Base-by-base conservation (phyloP, 2,329 filamentous ascomycete genomes). In the Berkeleyomyces basicola region DNA sequence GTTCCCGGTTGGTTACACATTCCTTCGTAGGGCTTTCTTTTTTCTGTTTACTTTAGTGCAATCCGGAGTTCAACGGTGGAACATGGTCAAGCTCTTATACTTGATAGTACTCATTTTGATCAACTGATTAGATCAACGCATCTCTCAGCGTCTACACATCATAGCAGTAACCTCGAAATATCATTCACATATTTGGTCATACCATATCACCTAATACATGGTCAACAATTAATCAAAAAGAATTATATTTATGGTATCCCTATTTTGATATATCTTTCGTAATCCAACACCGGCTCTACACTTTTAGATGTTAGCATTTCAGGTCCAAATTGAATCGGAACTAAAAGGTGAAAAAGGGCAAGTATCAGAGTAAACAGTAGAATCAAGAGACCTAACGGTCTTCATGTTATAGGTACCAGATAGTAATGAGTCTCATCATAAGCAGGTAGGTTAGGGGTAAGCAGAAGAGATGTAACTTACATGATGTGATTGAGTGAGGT, bases 321-420 rank as follows among this genome's bases (percentile, higher is more conserved):
- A 37, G 40, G 11, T 44, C 40, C 2, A 47, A 16, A 14, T 10
- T 33, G 49, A 11, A 14, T 39, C 14, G 43, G 46, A 23, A 16
- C 44, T 39, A 57, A 23, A 23, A 58, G 44, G 23, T 39, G 10
- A 7, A 36, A 9, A 11, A 33, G 37, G 53, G 23, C 23, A 39
- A 43, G 40, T 58, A 53, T 64, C 63, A 64, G 63, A 64, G 55
- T 64, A 65, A 65, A 65, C 58, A 65, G 61, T 63, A 63, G 61
- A 65, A 62, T 65, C 63, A 65, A 63, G n/a, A 61, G 61, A 65
- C 61, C 58, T 65, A 65, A 63, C 61, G 60, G 61, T 59, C 79
- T 84, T 93, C 86, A 88, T 83, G 90, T 90, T 93, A 95, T 90
- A 95, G 90, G 90, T 95, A 90, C 90, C 90, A 95, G 88, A 95